Evolutionary conservation across 257 asterid species (phyloP).

Genomic region (Nicotiana otophora): DNA sequence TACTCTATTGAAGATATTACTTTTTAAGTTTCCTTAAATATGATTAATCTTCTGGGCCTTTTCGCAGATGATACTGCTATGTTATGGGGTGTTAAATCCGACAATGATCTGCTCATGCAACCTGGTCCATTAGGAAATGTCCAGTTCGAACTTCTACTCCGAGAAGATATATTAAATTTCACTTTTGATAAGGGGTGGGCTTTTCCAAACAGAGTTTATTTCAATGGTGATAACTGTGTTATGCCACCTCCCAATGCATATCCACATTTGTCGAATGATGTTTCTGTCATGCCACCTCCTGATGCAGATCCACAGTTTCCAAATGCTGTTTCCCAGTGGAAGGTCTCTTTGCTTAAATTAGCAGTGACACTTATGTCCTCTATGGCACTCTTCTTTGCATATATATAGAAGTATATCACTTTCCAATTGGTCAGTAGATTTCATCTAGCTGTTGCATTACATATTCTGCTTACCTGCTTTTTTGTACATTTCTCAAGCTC

Average conservation of each 20-base stretch:
- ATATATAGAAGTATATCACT: slow-evolving; percentile 16
- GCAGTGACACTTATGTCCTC: slow-evolving; percentile 34
- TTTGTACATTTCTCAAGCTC: slow-evolving; percentile 14
- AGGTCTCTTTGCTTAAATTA: slow-evolving; percentile 34
- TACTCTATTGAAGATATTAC: not conserved
- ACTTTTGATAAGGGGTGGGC: slow-evolving; percentile 84
- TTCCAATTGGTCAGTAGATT: not conserved
- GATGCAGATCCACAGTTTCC: slow-evolving; percentile 66
- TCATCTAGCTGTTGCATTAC: not conserved
- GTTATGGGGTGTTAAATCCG: slow-evolving; percentile 71
- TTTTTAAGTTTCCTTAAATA: not conserved
- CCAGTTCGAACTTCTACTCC: slow-evolving; percentile 78
- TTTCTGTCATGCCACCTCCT: slow-evolving; percentile 83
- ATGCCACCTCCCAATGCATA: slow-evolving; percentile 83
- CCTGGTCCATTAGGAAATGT: slow-evolving; percentile 72
- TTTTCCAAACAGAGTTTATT: slow-evolving; percentile 69
- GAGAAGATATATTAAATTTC: slow-evolving; percentile 54
- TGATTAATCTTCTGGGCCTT: not conserved
- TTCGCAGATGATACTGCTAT: slow-evolving; percentile 69
- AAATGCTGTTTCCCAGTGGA: slow-evolving; percentile 38
- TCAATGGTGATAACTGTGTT: slow-evolving; percentile 80
- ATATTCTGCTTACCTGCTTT: not conserved
- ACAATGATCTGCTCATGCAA: slow-evolving; percentile 58
- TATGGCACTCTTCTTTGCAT: slow-evolving; percentile 30
- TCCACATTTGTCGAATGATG: slow-evolving; percentile 48